Percentiles rank a stretch among this genome's conserved stretches.
These are phyloP conservation scores for Neurospora terricola DNA, from an alignment of 495 filamentous ascomycete species.

Conservation along the genomic window DNA sequence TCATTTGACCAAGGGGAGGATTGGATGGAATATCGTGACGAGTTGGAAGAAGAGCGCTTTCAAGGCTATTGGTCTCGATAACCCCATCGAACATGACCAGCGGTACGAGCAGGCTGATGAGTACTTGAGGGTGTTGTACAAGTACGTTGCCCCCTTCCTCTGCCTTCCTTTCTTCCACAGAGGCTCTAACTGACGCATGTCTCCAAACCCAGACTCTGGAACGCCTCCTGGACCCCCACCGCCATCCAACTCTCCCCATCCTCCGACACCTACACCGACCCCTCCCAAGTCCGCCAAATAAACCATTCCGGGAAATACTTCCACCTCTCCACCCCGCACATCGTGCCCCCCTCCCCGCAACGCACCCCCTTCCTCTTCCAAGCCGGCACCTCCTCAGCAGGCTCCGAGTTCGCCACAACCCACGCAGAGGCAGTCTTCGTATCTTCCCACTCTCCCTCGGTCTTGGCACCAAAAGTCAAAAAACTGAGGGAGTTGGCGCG, in stretches of 20 bases:
- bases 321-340: slow-evolving; percentile 40
- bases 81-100: slow-evolving; percentile 50
- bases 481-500: slow-evolving; percentile 45
- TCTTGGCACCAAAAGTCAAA: slow-evolving; percentile 42
- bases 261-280: slow-evolving; percentile 43
- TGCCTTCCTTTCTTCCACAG: not conserved
- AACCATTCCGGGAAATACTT: slow-evolving; percentile 51
- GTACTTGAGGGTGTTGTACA: slow-evolving; percentile 47
- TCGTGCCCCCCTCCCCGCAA: slow-evolving; percentile 52
- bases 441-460: slow-evolving; percentile 40
- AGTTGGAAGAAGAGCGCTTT: slow-evolving; percentile 50
- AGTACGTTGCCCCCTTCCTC: slow-evolving; percentile 22
- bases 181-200: not conserved
- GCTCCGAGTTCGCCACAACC: slow-evolving; percentile 46
- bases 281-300: slow-evolving; percentile 46
- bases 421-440: slow-evolving; percentile 60
- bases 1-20: slow-evolving; percentile 47
- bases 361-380: slow-evolving; percentile 56
- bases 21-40: slow-evolving; percentile 60
- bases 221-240: slow-evolving; percentile 47
- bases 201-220: slow-evolving; percentile 38
- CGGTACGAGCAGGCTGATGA: slow-evolving; percentile 53
- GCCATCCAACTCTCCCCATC: slow-evolving; percentile 39
- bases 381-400: slow-evolving; percentile 50
- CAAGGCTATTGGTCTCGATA: slow-evolving; percentile 47